Percentiles rank a stretch among this genome's conserved stretches.
Evolutionary conservation across 768 basidiomycete species (phyloP).

Genomic region (Russula sp.): DNA sequence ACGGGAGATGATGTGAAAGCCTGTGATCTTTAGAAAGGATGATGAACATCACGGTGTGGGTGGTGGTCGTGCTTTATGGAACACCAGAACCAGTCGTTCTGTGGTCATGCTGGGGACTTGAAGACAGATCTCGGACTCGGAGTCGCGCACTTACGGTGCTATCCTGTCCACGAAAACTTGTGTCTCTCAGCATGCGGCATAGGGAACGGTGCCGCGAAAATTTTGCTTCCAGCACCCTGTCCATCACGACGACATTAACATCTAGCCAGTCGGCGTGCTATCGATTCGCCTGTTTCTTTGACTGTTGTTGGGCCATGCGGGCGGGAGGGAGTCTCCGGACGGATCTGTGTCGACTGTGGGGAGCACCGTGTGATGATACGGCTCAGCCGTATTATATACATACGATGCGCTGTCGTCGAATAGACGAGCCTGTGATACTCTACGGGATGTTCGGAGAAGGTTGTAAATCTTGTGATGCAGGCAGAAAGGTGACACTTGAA

Average conservation of each 20-base stretch:
- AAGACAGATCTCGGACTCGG: background rate
- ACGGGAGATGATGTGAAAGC: slow-evolving; percentile 26
- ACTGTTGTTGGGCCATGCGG: slow-evolving; percentile 19
- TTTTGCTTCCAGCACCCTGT: slow-evolving; percentile 33
- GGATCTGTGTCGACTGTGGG: slow-evolving; percentile 8
- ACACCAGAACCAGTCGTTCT: slow-evolving; percentile 38
- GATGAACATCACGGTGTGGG: too few species aligned
- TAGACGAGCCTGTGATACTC: slow-evolving; percentile 7
- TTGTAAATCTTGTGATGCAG: slow-evolving; percentile 14
- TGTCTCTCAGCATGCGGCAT: slow-evolving; percentile 31
- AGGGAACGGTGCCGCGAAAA: slow-evolving; percentile 36
- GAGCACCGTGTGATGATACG: background rate
- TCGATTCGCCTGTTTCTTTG: background rate
- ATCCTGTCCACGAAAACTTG: slow-evolving; percentile 33
- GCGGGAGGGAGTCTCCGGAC: slow-evolving; percentile 13
- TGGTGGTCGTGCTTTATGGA: slow-evolving; percentile 34
- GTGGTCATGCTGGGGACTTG: slow-evolving; percentile 18
- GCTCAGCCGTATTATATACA: background rate
- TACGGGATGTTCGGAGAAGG: slow-evolving; percentile 14
- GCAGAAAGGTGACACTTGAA: too few species aligned
- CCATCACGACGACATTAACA: slow-evolving; percentile 27
- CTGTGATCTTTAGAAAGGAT: too few species aligned
- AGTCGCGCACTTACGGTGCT: slow-evolving; percentile 22
- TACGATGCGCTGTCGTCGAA: slow-evolving; percentile 19
- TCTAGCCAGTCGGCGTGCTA: slow-evolving; percentile 16